phyloP scores from a whole-genome alignment of 2,329 filamentous ascomycete genomes.

The Tricladium varicosporioides region DNA sequence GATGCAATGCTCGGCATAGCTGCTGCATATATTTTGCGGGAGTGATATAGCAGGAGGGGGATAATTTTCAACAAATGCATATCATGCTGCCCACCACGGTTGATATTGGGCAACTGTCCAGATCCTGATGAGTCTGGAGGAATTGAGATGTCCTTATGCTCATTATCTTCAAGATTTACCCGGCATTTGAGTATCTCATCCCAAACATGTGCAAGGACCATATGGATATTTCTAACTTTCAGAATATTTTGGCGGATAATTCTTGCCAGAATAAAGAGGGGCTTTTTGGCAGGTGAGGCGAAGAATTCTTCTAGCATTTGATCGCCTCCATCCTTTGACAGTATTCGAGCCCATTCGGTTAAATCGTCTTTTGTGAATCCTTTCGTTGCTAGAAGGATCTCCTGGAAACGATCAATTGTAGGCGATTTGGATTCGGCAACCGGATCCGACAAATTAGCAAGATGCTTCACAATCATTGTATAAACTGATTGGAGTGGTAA shows the following conservation, averaged over 20 bases:
- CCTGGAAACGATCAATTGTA: no score
- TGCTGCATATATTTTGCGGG: constrained; percentile 28
- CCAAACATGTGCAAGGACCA: constrained; percentile 16
- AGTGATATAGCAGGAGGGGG: constrained; percentile 27
- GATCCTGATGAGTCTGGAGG: no score
- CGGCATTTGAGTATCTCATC: constrained; percentile 5
- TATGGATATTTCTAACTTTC: constrained; percentile 18
- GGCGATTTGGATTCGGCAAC: no score
- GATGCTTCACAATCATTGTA: no score
- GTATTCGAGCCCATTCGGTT: constrained; percentile 29
- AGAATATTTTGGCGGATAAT: constrained; percentile 24
- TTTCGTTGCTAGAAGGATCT: constrained; percentile 6
- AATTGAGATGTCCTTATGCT: not conserved
- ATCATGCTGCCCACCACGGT: constrained; percentile 5
- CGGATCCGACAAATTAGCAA: no score
- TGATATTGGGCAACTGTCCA: no score
- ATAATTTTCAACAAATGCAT: constrained; percentile 22
- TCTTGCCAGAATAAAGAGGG: constrained; percentile 28
- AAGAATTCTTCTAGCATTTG: constrained; percentile 26
- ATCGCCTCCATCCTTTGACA: constrained; percentile 21
- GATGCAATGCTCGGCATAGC: constrained; percentile 26
- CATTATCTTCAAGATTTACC: not conserved
- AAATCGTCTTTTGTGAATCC: constrained; percentile 25
- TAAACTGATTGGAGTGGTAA: no score
- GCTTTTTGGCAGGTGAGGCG: constrained; percentile 12